phyloP scores from a whole-genome alignment of 1,284 basidiomycete genomes.

The Spongiforma sp. region DNA sequence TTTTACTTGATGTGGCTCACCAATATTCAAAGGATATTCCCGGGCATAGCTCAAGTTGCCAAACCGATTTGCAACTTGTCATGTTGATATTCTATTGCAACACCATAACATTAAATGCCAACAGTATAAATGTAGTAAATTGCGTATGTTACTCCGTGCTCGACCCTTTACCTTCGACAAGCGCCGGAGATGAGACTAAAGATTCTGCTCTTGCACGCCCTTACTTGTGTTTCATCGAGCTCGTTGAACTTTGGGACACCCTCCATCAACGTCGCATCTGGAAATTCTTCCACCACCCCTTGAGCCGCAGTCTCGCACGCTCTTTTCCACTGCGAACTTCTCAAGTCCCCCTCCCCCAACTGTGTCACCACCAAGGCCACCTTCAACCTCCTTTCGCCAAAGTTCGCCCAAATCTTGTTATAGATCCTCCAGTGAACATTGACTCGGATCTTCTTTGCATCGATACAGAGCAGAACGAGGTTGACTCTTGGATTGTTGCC shows the following conservation, averaged over 20 bases:
- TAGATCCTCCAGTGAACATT: slow-evolving; percentile 28
- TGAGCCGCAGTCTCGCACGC: slow-evolving; percentile 17
- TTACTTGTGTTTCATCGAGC: slow-evolving; percentile 18
- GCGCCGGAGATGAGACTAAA: slow-evolving; percentile 12
- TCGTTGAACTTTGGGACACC: slow-evolving; percentile 20
- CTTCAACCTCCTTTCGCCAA: slow-evolving; percentile 14
- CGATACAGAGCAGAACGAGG: slow-evolving; percentile 30
- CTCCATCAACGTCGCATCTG: slow-evolving; percentile 19
- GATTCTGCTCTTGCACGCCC: slow-evolving; percentile 28
- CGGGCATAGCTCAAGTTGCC: slow-evolving; percentile 2
- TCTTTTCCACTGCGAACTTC: slow-evolving; percentile 20
- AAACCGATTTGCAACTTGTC: slow-evolving; percentile 1
- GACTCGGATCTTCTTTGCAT: slow-evolving; percentile 22
- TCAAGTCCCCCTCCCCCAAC: slow-evolving; percentile 21
- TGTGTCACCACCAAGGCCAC: slow-evolving; percentile 40
- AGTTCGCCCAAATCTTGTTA: slow-evolving; percentile 22
- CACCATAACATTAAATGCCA: not conserved
- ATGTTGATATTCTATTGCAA: slow-evolving; percentile 1
- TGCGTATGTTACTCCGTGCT: not conserved
- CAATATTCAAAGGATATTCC: slow-evolving; percentile 1
- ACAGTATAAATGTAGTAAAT: slow-evolving; percentile 5
- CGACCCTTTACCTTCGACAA: slow-evolving; percentile 9
- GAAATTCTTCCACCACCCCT: slow-evolving; percentile 15
- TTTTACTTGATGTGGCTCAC: not conserved
- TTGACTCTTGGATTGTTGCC: slow-evolving; percentile 13